Evolutionary conservation across 1,139 yeast genomes (phyloP), one percentile per base, ranked within the genome.

Genomic region (Geotrichum carabidarum): DNA sequence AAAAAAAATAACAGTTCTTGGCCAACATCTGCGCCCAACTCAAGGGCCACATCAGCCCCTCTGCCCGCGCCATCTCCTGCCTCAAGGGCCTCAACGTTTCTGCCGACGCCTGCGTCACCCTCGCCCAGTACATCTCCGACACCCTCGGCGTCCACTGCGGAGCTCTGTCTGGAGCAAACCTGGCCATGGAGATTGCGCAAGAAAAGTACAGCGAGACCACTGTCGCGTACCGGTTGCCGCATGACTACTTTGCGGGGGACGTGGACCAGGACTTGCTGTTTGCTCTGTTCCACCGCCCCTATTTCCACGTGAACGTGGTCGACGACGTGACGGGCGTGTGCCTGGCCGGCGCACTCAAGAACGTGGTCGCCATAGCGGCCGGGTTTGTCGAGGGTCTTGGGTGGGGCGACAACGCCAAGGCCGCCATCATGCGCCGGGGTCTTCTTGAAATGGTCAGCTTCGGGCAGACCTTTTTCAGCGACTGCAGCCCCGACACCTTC

Each of bases 341-440:
- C 15, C 80, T 91, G 61, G 95, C 96, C 43, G 98, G 97, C 65
- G 98, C 98, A 4, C 78, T 91, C 70, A 91, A 91, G 76, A 91
- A 91, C 73, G 90, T 91, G 41, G 88, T 90, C 62, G 97, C 97
- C 52, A 78, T 88, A 66, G 90, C 94, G 56, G 96, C 94, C 55
- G 98, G 97, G 53, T 86, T 90, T 68, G 96, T 90, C 59, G 96
- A 88, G 73, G 97, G 97, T 63, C 79, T 86, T 59, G 96, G 95
- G 56, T 91, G 98, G 97, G 98, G 98, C 70, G 96, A 89, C 74
- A 91, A 91, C 69, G 96, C 98, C 63, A 88, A 90, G 73, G 86
- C 96, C 51, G 97, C 97, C 51, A 82, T 91, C 65, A 89, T 90
- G 91, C 83, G 98, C 75, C 83, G 94, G 63, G 98, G 98, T 50